Base-by-base conservation (phyloP, 331 rosid species). In the Telfairia occidentalis region DNA sequence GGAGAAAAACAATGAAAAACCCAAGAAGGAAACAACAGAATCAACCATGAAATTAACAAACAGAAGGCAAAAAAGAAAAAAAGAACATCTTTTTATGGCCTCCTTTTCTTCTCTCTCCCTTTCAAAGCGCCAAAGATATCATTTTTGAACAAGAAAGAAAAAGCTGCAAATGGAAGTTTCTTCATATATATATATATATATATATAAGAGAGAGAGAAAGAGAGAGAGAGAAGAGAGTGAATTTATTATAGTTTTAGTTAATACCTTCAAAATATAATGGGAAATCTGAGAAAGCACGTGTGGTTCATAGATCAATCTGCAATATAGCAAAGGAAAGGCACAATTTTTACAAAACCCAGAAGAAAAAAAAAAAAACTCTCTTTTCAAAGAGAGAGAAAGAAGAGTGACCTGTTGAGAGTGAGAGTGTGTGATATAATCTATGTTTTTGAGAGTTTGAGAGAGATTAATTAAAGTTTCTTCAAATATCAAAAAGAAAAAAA, bases 201-300 rank as follows among this genome's bases (percentile, higher is more conserved):
- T n/a, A n/a, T n/a, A n/a, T n/a, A n/a, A 29, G 15, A 21, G 45
- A 23, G 65, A 43, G 21, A 37, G 77, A 66, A 30, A 53, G 2
- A 26, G 50, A 71, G 60, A 67, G 80, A 75, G 49, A 79, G 61
- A 57, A 53, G 83, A 79, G 78, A 78, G 78, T 61, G 88, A 79
- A 83, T 80, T 75, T 81, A 79, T 53, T 80, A 82, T 78, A 80
- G 78, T 70, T 74, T 46, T 77, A 76, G 81, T 42, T 42, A 59
- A 76, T 88, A 89, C 95, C 87, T 87, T 87, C 81, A 6, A 71
- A 76, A 82, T 84, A 89, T 83, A 88, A 85, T 29, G 79, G 79
- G 86, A 86, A 85, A 89, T 81, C 90, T 59, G 85, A 78, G 83
- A 43, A 76, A 76, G 84, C 99, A 95, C 97, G 97, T 92, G 99